Evolutionary conservation across 495 filamentous ascomycete species (phyloP), one percentile per base, ranked within the genome.

Genomic region (Neurospora sp.): DNA sequence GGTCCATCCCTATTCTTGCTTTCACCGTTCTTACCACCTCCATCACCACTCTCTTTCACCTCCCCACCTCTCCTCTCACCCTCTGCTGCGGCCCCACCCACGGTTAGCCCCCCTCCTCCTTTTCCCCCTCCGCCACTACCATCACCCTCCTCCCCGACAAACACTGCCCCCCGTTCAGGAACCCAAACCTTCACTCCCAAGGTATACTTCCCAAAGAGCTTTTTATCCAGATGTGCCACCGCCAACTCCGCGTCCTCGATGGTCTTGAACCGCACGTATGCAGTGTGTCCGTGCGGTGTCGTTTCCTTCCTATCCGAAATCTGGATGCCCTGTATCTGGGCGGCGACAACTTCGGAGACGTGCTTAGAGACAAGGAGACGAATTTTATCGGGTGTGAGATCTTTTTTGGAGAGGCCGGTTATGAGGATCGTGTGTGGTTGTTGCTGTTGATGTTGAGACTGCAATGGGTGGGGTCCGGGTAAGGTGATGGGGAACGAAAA

Each of bases 181-280:
- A 66, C 54, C 54, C 54, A 66, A 37, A 37, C 7, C 14, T 66
- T 35, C 54, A 66, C 54, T 31, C 31, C 31, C 27, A 66, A 66
- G 27, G 54, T 35, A 66, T 35, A 12, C 31, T 35, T 66, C 27
- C 54, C 54, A 37, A 16, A 18, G 27, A 37, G 54, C 27, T 66
- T 66, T 35, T 66, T 7, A 66, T 66, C 54, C 54, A 66, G 27
- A 66, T 66, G 54, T 16, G 54, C 54, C 54, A 66, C 54, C 23
- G 54, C 54, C 54, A 66, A 66, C 54, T 66, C 54, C 14, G 54
- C 54, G 12, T 66, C 41, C 49, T 42, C 75, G 2, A 42, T 31
- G n/a, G 71, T 12, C 14, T 18, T 3, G 38, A 78, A 77, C 1
- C 71, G 74, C 16, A 78, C 49, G 8, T 72, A 71, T 10, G 75